Base-by-base conservation (phyloP, 2,329 filamentous ascomycete species). In the Talaromyces sp. region DNA sequence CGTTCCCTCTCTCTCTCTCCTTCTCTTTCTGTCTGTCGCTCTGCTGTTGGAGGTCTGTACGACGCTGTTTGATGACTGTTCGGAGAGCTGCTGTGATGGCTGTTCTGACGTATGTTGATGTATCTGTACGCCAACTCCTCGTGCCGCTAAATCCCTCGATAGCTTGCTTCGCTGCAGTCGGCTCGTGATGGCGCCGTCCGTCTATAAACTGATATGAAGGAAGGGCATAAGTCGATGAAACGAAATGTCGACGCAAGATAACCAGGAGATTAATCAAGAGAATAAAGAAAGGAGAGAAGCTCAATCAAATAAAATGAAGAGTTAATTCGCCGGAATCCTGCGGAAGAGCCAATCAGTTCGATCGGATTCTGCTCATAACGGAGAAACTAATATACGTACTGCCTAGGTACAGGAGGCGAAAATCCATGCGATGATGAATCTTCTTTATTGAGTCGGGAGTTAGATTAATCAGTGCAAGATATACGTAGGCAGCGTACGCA, bases 291-390 rank as follows among this genome's bases (percentile, higher is more conserved):
- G 52, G 52, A 56, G 52, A 35, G 31, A 56, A 56, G 31, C 31
- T 35, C 16, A 35, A 37, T 24, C 31, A 56, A 56, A 22, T 16
- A 33, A 37, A 56, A 56, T 37, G 52, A 56, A 37, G 33, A 39
- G n/a, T 39, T 43, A 47, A 49, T 57, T 56, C 50, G 31, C 61
- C 52, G 61, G 49, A 63, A 62, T 56, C 52, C 52, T 37, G 39
- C 52, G 52, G 52, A 37, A 56, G n/a, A 56, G 52, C 52, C 52
- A 56, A 56, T 56, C 52, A 56, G 33, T 56, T 56, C 52, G 22
- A 56, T 56, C 7, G 9, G 50, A 22, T 37, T 56, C 52, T 56
- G 16, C 11, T 56, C 31, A 56, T 37, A 37, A 56, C 52, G 52
- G 52, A 56, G 52, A 56, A 56, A 56, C 52, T 56, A 56, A 56